Evolutionary conservation across 345 rosid species (phyloP).

Genomic region (Populus ilicifolia): DNA sequence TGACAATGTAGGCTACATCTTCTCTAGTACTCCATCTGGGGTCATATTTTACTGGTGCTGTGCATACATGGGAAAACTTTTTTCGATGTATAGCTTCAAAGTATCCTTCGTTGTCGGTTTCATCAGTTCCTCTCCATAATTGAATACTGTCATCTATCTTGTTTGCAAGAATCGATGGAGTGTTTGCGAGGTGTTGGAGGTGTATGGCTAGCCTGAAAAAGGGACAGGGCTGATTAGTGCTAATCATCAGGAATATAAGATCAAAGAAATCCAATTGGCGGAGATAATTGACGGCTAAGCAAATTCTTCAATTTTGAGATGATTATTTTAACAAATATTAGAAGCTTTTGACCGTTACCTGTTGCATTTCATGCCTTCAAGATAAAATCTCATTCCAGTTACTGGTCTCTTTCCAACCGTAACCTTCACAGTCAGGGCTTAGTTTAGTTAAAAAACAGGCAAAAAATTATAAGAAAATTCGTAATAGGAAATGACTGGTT

Average conservation of each 20-base stretch:
- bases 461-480: background rate
- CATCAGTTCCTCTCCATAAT: constrained; percentile 68
- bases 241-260: background rate
- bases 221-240: background rate
- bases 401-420: constrained; percentile 50
- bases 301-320: background rate
- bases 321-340: background rate
- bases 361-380: constrained; percentile 90
- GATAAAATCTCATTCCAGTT: constrained; percentile 77
- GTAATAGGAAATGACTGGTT: background rate
- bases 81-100: constrained; percentile 56
- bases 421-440: constrained; percentile 39
- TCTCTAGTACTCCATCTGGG: constrained; percentile 42
- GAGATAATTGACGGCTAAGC: background rate
- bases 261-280: background rate
- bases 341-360: constrained; percentile 36
- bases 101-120: constrained; percentile 34
- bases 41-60: constrained; percentile 64
- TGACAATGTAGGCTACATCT: constrained; percentile 63
- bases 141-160: constrained; percentile 42
- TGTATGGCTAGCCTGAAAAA: constrained; percentile 63
- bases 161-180: constrained; percentile 47
- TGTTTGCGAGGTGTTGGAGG: constrained; percentile 60
- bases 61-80: constrained; percentile 65
- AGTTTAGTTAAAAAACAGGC: background rate